Percentiles rank a stretch among this genome's conserved stretches.
phyloP scores from a whole-genome alignment of 331 rosid genomes.

The Pyrus hybrid region DNA sequence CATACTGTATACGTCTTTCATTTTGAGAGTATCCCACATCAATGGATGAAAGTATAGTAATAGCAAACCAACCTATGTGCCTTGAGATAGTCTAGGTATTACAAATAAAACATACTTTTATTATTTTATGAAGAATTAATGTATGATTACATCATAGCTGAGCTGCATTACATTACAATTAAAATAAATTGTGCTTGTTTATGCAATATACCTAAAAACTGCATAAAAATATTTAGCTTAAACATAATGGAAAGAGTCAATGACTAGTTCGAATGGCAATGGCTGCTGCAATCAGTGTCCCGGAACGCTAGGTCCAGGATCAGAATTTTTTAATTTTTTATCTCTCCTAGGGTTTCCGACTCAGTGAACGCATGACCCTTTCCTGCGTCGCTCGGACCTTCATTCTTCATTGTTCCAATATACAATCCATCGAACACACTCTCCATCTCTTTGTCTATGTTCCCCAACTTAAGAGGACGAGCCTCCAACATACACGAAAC shows the following conservation, averaged over 20 bases:
- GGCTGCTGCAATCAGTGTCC: constrained; percentile 13
- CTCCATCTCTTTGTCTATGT: not conserved
- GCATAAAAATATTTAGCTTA: not conserved
- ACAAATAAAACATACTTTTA: not conserved
- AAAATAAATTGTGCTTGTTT: not conserved
- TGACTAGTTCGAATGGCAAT: not conserved
- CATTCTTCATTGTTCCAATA: constrained; percentile 6
- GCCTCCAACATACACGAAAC: constrained; percentile 2
- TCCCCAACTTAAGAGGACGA: constrained; percentile 16
- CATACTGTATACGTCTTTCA: rapidly evolving
- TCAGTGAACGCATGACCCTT: constrained; percentile 18
- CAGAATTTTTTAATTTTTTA: constrained; percentile 2
- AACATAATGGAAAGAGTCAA: not conserved
- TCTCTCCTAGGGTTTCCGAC: constrained; percentile 21
- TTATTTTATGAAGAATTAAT: no score
- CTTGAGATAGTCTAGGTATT: not conserved
- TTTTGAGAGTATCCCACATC: not conserved
- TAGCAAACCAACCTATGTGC: not conserved
- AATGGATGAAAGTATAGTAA: not conserved
- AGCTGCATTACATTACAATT: not conserved
- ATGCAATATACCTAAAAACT: no score
- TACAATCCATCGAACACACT: constrained; percentile 8
- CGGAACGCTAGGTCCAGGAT: constrained; percentile 16
- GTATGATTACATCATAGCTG: not conserved
- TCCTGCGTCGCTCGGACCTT: not conserved